A percentile compares a stretch with the other conserved stretches of the same genome.
These are phyloP conservation scores for Chaetomidium leptoderma DNA, from an alignment of 495 filamentous ascomycete genomes.

Conservation along the genomic window DNA sequence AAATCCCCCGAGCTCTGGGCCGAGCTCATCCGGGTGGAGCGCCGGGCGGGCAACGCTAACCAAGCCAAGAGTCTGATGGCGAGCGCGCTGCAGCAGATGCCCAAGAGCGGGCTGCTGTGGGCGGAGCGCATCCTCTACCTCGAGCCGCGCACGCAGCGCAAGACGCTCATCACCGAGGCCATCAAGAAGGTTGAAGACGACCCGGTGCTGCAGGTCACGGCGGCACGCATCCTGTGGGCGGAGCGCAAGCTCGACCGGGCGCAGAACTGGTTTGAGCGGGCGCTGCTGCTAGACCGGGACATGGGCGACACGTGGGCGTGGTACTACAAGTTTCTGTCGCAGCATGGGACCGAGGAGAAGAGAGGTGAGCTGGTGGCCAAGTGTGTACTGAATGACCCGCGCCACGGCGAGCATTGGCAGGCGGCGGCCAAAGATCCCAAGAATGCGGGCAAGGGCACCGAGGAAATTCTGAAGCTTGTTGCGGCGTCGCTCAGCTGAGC, in stretches of 20 bases:
- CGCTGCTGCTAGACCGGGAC: slow-evolving; percentile 78
- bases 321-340: slow-evolving; percentile 88
- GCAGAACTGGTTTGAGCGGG: slow-evolving; percentile 94
- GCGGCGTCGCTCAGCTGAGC: slow-evolving; percentile 38
- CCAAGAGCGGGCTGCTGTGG: slow-evolving; percentile 88
- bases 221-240: slow-evolving; percentile 54
- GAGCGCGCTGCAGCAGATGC: slow-evolving; percentile 82
- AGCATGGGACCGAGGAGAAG: slow-evolving; percentile 95
- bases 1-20: slow-evolving; percentile 83
- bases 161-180: slow-evolving; percentile 82
- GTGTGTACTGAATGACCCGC: slow-evolving; percentile 72
- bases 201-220: slow-evolving; percentile 66
- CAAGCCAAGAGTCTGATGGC: slow-evolving; percentile 92
- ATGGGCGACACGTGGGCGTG: slow-evolving; percentile 94
- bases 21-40: slow-evolving; percentile 86
- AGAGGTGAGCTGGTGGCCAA: slow-evolving; percentile 70
- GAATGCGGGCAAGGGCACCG: slow-evolving; percentile 65
- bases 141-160: slow-evolving; percentile 84
- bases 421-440: slow-evolving; percentile 75
- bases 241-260: slow-evolving; percentile 82
- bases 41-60: slow-evolving; percentile 73
- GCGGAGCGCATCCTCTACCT: slow-evolving; percentile 91
- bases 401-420: slow-evolving; percentile 93
- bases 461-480: slow-evolving; percentile 79
- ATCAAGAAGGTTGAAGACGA: slow-evolving; percentile 97